A percentile compares a stretch with the other conserved stretches of the same genome.
These are phyloP conservation scores for Lactifluus rugatus DNA, from an alignment of 768 basidiomycete species.

Conservation along the genomic window DNA sequence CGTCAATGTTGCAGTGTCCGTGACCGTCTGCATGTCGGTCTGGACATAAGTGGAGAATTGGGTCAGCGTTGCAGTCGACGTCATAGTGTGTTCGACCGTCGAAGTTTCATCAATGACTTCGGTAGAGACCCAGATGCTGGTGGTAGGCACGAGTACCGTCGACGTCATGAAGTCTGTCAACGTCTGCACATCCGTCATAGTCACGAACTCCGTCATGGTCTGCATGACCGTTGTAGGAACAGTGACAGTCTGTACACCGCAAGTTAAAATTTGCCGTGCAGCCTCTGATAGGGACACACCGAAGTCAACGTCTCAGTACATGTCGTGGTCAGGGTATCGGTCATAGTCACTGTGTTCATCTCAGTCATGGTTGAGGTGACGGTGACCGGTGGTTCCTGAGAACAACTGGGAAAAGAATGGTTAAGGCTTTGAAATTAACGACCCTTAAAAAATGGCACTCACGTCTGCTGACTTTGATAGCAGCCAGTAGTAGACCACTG, in stretches of 20 bases:
- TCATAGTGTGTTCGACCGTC: slow-evolving; percentile 33
- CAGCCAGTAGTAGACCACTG: slow-evolving; percentile 11
- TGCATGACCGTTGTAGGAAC: slow-evolving; percentile 16
- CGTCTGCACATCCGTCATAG: slow-evolving; percentile 18
- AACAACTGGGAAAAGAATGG: slow-evolving; percentile 8
- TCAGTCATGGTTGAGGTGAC: slow-evolving; percentile 33
- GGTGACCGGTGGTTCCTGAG: slow-evolving; percentile 30
- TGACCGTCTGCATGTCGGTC: slow-evolving; percentile 29
- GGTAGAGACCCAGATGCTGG: slow-evolving; percentile 49
- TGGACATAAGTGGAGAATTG: slow-evolving; percentile 44
- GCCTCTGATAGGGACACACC: not conserved
- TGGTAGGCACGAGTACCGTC: slow-evolving; percentile 49
- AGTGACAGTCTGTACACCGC: slow-evolving; percentile 6
- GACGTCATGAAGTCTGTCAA: slow-evolving; percentile 32
- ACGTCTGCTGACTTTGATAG: slow-evolving; percentile 6
- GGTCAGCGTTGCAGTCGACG: slow-evolving; percentile 45
- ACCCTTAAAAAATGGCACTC: not conserved
- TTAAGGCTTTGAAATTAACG: not conserved
- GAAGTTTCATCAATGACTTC: slow-evolving; percentile 45
- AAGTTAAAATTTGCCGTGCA: not conserved
- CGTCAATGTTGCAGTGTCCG: slow-evolving; percentile 33
- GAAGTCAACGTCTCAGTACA: slow-evolving; percentile 25
- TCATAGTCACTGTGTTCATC: slow-evolving; percentile 33
- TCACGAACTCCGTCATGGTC: slow-evolving; percentile 20
- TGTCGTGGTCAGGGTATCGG: slow-evolving; percentile 22